Evolutionary conservation across 257 asterid genomes (phyloP).

Genomic region (Rehmannia glutinosa): DNA sequence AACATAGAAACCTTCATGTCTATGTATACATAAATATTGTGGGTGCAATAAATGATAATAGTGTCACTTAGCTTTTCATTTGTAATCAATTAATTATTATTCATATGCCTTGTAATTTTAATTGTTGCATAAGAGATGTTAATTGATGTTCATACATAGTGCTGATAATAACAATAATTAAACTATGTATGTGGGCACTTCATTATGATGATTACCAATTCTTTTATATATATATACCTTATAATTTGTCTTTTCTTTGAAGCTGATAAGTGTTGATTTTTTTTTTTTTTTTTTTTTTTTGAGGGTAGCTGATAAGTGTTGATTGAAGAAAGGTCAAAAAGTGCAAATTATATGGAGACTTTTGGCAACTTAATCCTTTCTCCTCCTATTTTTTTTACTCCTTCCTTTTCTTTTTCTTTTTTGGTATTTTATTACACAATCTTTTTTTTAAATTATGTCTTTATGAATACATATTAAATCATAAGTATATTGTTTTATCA

Average conservation of each 20-base stretch:
- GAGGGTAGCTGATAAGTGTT: no score
- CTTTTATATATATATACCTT: not conserved
- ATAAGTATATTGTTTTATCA: no score
- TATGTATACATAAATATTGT: no score
- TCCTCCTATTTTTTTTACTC: not conserved
- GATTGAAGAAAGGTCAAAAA: constrained; percentile 10
- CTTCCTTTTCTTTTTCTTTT: not conserved
- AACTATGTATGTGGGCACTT: not conserved
- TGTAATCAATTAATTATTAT: not conserved
- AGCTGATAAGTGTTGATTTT: no score
- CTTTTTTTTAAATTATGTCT: no score
- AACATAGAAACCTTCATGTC: no score
- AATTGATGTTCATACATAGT: not conserved
- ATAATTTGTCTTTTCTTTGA: constrained; percentile 1
- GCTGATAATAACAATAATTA: constrained; percentile 9
- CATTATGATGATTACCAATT: not conserved
- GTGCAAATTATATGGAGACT: not conserved
- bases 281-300: no score
- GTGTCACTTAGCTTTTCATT: no score
- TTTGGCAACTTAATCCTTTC: not conserved
- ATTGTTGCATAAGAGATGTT: not conserved
- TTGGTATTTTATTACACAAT: no score
- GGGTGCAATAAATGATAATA: no score
- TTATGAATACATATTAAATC: no score
- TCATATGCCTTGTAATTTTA: not conserved